Evolutionary conservation across 169 alveolate species (phyloP), one percentile per base, ranked within the genome.

Genomic region (Eimeria acervulina): DNA sequence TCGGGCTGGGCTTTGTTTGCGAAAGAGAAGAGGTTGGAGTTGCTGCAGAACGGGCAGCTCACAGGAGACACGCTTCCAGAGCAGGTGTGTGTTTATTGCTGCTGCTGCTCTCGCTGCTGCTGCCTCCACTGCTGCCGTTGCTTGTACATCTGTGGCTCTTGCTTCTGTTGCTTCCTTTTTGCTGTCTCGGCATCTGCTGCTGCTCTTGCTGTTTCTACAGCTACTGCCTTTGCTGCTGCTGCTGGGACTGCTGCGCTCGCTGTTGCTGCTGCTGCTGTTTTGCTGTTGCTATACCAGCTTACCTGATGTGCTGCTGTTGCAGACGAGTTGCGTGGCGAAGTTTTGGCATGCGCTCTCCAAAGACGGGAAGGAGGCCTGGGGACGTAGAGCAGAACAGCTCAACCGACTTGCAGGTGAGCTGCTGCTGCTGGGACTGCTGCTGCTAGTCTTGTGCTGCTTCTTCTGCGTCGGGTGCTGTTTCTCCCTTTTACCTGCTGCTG

Each of bases 1-100:
- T 74, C 91, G 15, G 95, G 95, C 63, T 91, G 95, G 95, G 95
- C 95, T 33, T 68, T 91, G 33, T 91, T 91, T 78, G 90, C 95
- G 66, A 91, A 91, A 52, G 95, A 91, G 83, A 91, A 91, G 40
- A 59, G 95, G 42, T 66, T 68, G 17, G 95, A 91, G 83, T 63
- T 91, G 44, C n/a, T 52, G 72, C 95, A 91, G 68, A 61, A n/a
- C 44, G 95, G 95, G 12, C 40, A 33, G 63, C 91, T 91, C 36
- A 84, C 85, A 33, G 95, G 95, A 28, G 95, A 91, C 72, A 91
- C 95, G 40, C 91, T 91, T 19, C 95, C 95, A 63, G 95, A 91
- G 84, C 95, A 81, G 70, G 90, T 47, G 5, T 81, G 44, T 0
- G 7, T 33, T 28, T 21, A 15, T 40, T 47, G 72, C 70, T 76